Base-by-base conservation (phyloP, 2,329 filamentous ascomycete genomes). In the Claviceps spartinae region DNA sequence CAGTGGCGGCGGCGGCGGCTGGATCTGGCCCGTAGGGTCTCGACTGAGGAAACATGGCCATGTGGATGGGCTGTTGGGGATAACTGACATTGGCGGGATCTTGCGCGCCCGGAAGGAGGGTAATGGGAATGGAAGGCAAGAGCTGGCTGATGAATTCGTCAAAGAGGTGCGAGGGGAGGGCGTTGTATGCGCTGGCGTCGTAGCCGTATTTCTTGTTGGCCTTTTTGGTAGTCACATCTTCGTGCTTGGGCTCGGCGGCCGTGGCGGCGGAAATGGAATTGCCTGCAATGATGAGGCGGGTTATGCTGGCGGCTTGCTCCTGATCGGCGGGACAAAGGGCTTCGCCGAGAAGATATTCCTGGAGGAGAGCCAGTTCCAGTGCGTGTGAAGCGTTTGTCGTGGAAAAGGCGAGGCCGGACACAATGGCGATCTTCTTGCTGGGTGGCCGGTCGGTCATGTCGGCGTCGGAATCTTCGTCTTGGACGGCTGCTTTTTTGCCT, bases 31-130 rank as follows among this genome's bases (percentile, higher is more conserved):
- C 77, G 63, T 88, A 98, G 7, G 78, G 71, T 56, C 89, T 77
- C 18, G 88, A 75, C 8, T 78, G 75, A 0, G 88, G 86, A 60
- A 98, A 93, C 79, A 98, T 88, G 54, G 93, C 91, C 4, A 86
- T 75, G 67, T 98, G 93, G 48, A 98, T 86, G 1, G 88, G 85
- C 66, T 97, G 93, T 63, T 98, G 93, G 0, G 93, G 93, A 30
- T 95, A 80, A 56, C 87, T 86, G 50, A 86, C 81, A 62, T 95
- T 95, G 48, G 93, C 89, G 0, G 93, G 90, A 65, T 98, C 94
- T 36, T 79, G 76, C 16, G 78, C 78, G 16, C 93, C 93, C 0
- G 94, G 88, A 56, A 98, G 78, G 18, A 98, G 72, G 0, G 93
- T 98, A 51, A 98, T 75, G 3, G 93, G 90, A 26, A 98, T 80